Evolutionary conservation across 768 basidiomycete species (phyloP), one percentile per base, ranked within the genome.

Genomic region (Saitozyma podzolica): DNA sequence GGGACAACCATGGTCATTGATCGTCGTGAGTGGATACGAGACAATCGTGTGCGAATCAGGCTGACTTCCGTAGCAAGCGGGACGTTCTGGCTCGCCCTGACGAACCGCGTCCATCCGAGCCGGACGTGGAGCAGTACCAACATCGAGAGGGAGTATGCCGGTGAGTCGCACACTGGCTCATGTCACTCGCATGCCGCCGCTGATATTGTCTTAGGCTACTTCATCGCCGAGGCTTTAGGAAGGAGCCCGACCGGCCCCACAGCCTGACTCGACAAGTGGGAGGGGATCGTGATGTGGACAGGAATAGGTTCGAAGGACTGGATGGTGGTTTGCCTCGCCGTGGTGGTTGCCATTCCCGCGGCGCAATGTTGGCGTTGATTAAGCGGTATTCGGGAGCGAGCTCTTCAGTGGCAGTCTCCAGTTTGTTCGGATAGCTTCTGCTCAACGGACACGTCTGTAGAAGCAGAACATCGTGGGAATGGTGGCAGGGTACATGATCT

Each of bases 1-100:
- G 59, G 59, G 0, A 60, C 59, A 7, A 60, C 59, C 29, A 13
- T 60, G 13, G 37, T 52, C 20, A 60, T 60, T 48, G 59, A 60
- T 19, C 40, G 59, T 8, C 59, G 47, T 48, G 17, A 48, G 47
- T 47, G 10, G n/a, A n/a, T 47, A n/a, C 10, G 45, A 47, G 45
- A 47, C 47, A 48, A 48, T 29, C 14, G 47, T 2, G 17, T 48
- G 6, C 14, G 17, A 48, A 48, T 14, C 47, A 2, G 3, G 17
- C 19, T 29, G 17, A 17, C 14, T 48, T 6, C 14, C 19, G 47
- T 48, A 48, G 47, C 59, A 20, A 60, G 50, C 42, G 50, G 51
- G 4, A 60, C 59, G 16, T 60, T 60, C 42, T 19, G 29, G 6
- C 16, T 60, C n/a, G 16, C 13, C 3, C 40, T 60, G n/a, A 60